A percentile compares a stretch with the other conserved stretches of the same genome.
Conservation (phyloP, 129 eudicot genomes). For the Glebionis coronaria region DNA sequence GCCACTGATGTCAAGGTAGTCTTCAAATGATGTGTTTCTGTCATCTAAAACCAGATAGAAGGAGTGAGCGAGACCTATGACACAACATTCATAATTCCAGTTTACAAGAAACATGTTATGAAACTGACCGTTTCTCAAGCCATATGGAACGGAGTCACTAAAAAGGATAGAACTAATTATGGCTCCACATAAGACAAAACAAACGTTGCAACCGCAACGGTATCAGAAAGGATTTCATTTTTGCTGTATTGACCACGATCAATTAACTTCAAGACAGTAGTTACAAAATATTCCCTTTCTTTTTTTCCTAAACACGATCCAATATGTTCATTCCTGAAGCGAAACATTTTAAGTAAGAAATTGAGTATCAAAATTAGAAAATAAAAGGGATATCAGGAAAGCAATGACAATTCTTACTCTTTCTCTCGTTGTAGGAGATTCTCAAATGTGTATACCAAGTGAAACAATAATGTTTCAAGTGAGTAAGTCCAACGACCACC, state of each 20-base stretch:
- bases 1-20: constrained; percentile 92
- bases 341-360: constrained; percentile 11
- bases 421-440: constrained; percentile 79
- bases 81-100: neutral
- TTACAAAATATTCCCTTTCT: constrained; percentile 85
- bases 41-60: constrained; percentile 54
- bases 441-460: constrained; percentile 74
- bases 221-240: constrained; percentile 83
- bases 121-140: constrained; percentile 95
- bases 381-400: neutral
- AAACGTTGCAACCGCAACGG: constrained; percentile 91
- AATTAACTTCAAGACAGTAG: constrained; percentile 67
- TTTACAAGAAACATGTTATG: neutral
- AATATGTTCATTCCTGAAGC: constrained; percentile 54
- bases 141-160: constrained; percentile 91
- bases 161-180: constrained; percentile 82
- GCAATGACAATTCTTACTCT: no score
- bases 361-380: constrained; percentile 10
- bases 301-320: constrained; percentile 54
- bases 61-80: constrained; percentile 21
- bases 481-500: constrained; percentile 99
- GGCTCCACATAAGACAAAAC: constrained; percentile 90
- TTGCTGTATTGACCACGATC: constrained; percentile 99
- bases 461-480: constrained; percentile 72
- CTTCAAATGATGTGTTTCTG: constrained; percentile 99